Base-by-base conservation (phyloP, 2,329 filamentous ascomycete genomes). In the Colletotrichum australisinense region DNA sequence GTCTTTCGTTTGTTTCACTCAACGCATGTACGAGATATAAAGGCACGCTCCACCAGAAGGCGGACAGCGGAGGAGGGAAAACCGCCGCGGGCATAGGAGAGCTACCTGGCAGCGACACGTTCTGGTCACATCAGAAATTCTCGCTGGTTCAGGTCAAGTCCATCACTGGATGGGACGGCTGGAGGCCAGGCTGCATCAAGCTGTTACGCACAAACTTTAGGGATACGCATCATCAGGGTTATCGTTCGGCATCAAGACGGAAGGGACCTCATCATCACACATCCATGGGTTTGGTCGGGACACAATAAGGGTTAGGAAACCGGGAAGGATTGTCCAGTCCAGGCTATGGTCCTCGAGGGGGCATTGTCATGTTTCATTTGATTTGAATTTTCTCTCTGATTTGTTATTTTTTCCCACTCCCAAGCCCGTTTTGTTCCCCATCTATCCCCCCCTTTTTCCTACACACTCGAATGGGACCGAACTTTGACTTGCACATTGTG, bases 161-260 rank as follows among this genome's bases (percentile, higher is more conserved):
- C 55, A 63, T 63, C 30, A n/a, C 55, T 55, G 53, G 59, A 46
- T 30, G 32, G 46, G 46, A 60, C 28, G 62, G 46, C 46, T 24
- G 62, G 55, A 73, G 55, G 60, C 55, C 35, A 63, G 66, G 53
- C 66, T 72, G 66, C 69, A 69, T 72, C 52, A 46, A 26, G 59
- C 67, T 63, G 49, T 66, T 53, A 32, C 56, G 32, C 52, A 22
- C 69, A 69, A 53, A 38, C 57, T 63, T 73, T 38, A 72, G 42
- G 67, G 62, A 63, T 63, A 63, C 63, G 72, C 72, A 74, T 74
- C 26, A 67, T 72, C 32, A 22, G 72, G 72, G 70, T 30, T 65
- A 65, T 63, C 60, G 67, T 62, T 72, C 67, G 72, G 63, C 68
- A 74, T 74, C 56, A 63, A 74, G 68, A 72, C 63, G 63, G 68